Base-by-base conservation (phyloP, 495 filamentous ascomycete genomes). In the Ascodesmis nigricans region DNA sequence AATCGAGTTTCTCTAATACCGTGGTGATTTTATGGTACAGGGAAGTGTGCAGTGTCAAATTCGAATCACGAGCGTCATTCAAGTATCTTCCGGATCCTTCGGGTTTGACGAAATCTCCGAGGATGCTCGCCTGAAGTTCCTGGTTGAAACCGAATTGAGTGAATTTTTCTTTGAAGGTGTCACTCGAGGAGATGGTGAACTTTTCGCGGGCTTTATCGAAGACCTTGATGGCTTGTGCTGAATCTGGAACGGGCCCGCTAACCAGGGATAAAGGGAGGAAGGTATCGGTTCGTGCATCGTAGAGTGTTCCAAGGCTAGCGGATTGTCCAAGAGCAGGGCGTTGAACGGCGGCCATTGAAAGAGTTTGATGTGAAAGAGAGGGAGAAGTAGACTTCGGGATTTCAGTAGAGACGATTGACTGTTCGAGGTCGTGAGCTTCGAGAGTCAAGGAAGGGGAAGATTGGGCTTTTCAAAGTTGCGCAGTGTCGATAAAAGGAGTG, bases 241-340 rank as follows among this genome's bases (percentile, higher is more conserved):
- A n/a, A n/a, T n/a, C n/a, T 7, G 19, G 15, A 5, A 35, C 42
- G 7, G 40, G 8, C 11, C 15, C 5, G 3, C 33, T 36, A 21
- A 52, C 27, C 1, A 50, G 19, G 3, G 37, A 39, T 1, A 6
- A 3, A 19, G 41, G 28, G 4, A 50, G 15, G 15, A 50, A 42
- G 13, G 27, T 23, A n/a, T 49, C 45, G 7, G 13, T 45, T 21
- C 42, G 33, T 3, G 42, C 38, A 43, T 49, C 35, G 31, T 43
- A 52, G 4, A 49, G 39, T 21, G 35, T 34, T 6, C 45, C 47
- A 13, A 52, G 30, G 2, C 31, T 13, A 16, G 37, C 42, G 1
- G 17, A 3, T 29, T 52, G 45, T 13, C 47, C 47, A n/a, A 52
- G 24, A 5, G 42, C 41, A 28, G 42, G 39, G 6, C 47, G 30